Conservation (phyloP, 2,329 filamentous ascomycete species). For the Trichoderma sp. region DNA sequence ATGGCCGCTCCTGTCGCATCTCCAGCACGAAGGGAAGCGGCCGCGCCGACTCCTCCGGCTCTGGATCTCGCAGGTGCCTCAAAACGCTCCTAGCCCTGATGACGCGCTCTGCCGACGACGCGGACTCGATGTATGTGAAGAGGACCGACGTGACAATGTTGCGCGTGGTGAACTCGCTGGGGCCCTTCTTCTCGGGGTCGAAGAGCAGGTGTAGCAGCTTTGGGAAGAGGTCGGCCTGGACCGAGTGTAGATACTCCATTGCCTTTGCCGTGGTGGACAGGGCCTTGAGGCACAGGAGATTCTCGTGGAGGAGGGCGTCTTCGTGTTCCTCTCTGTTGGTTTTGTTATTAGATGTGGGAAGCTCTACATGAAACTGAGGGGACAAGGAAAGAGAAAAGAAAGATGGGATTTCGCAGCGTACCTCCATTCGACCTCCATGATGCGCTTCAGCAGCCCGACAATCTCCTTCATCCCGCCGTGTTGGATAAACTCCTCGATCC, state of each 20-base stretch:
- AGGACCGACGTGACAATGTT: conserved; percentile 86
- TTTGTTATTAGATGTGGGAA: neutral
- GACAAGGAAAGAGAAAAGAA: neutral
- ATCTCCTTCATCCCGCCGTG: conserved; percentile 93
- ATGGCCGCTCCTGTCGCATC: conserved; percentile 85
- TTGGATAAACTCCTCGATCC: conserved; percentile 90
- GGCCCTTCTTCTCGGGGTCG: conserved; percentile 96
- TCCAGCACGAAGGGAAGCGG: conserved; percentile 85
- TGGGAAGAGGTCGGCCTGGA: conserved; percentile 81
- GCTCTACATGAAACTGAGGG: neutral
- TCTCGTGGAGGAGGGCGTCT: conserved; percentile 88
- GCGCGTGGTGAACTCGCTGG: conserved; percentile 92
- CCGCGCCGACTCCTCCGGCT: conserved; percentile 71
- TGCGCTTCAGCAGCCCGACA: conserved; percentile 82
- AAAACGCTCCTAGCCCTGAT: conserved; percentile 73
- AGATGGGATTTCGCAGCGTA: conserved; percentile 39
- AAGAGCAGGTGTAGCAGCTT: conserved; percentile 87
- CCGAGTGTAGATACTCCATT: conserved; percentile 75
- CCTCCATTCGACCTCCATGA: conserved; percentile 96
- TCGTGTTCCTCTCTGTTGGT: conserved; percentile 89
- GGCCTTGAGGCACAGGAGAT: conserved; percentile 89
- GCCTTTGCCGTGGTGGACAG: conserved; percentile 89
- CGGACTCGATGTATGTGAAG: conserved; percentile 81
- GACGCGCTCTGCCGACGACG: conserved; percentile 62
- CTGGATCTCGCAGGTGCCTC: conserved; percentile 76